Evolutionary conservation across 306 rosid species (phyloP), one percentile per base, ranked within the genome.

Genomic region (Quercus agrifolia): DNA sequence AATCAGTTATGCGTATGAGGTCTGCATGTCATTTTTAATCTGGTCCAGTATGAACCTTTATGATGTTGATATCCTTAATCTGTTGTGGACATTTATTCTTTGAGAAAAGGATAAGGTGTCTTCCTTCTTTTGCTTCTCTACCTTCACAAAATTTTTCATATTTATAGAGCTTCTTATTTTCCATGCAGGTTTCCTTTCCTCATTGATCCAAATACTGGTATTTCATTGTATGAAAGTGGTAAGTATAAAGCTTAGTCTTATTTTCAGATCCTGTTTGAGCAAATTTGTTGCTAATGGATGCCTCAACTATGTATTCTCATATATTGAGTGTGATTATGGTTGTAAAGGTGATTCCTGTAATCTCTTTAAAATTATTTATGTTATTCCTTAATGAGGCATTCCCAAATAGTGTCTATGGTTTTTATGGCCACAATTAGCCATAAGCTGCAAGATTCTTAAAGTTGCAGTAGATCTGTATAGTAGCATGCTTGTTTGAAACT

Each of bases 171-270:
- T 49, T 12, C 54, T 12, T 49, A 49, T 49, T 49, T 81, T 38
- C 28, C 61, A 74, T 92, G 85, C 89, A 94, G 98, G 90, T 92
- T 94, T 88, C 98, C 98, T 74, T 94, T 89, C 85, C 93, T 94
- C 78, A 62, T 92, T 55, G 98, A 94, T 85, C 89, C 83, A 83
- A 88, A 79, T 70, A 87, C 76, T 38, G 90, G 90, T 41, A 77
- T 83, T 87, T 84, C 96, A 56, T 82, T 92, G 85, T 91, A 94
- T 74, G 97, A 94, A 89, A 94, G 98, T 56, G 91, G 98, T 94
- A 83, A 84, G 97, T 64, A 68, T 68, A 66, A 46, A 33, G 56
- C 55, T 61, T 52, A 31, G 72, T 35, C 67, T 61, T 61, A 61
- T 61, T 61, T 8, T 19, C 46, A 19, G 23, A 18, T 33, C n/a